These are phyloP conservation scores for Candida corydali DNA, from an alignment of 805 yeast species.

Conservation along the genomic window DNA sequence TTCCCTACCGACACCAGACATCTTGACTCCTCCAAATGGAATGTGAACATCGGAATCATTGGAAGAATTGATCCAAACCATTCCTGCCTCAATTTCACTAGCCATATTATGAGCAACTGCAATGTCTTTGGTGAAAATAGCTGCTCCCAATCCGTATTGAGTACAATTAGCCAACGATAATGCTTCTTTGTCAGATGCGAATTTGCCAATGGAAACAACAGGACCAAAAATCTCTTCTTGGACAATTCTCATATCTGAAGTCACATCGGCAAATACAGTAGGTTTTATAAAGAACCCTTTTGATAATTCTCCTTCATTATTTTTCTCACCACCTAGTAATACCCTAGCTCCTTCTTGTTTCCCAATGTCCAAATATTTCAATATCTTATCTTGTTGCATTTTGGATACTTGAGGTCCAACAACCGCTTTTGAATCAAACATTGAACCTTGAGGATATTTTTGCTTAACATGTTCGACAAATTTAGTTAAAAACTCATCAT, in stretches of 20 bases:
- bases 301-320: conserved; percentile 32
- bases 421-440: conserved; percentile 43
- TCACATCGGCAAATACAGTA: conserved; percentile 70
- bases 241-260: conserved; percentile 59
- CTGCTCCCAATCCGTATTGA: conserved; percentile 77
- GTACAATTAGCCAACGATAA: conserved; percentile 66
- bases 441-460: conserved; percentile 54
- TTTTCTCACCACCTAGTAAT: conserved; percentile 39
- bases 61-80: conserved; percentile 45
- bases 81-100: conserved; percentile 41
- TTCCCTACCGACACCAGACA: conserved; percentile 80
- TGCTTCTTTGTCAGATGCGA: conserved; percentile 65
- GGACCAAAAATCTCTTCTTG: conserved; percentile 89
- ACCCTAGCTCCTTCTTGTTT: conserved; percentile 42
- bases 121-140: conserved; percentile 69
- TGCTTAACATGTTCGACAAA: conserved; percentile 44
- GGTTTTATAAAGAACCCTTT: conserved; percentile 72
- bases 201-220: conserved; percentile 66
- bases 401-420: conserved; percentile 64
- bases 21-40: conserved; percentile 80
- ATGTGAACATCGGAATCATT: conserved; percentile 39
- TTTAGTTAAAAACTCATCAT: conserved; percentile 47
- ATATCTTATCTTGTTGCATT: conserved; percentile 51
- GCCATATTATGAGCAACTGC: conserved; percentile 64
- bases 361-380: conserved; percentile 39